Evolutionary conservation across 345 rosid genomes (phyloP), one percentile per base, ranked within the genome.

Genomic region (Geranium rotundifolium): DNA sequence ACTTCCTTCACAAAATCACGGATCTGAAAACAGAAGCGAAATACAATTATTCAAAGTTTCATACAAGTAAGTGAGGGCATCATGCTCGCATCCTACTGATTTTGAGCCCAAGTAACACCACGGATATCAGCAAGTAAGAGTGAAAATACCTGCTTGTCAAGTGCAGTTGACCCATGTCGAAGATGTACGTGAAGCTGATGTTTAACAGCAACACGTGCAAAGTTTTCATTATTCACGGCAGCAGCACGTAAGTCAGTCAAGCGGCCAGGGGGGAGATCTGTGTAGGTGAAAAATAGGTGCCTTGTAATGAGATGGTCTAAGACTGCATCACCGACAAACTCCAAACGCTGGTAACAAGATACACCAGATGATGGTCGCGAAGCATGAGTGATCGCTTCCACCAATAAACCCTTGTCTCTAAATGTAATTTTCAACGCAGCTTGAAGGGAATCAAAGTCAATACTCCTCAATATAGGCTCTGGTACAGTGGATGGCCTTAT

Each of bases 161-260:
- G 88, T 65, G 97, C 99, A 67, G 90, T 90, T 49, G 99, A 93
- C 19, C 97, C 99, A 61, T 93, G 99, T 52, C 96, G 80, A 62
- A 93, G 95, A 73, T 85, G 90, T 67, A 86, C 66, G 70, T 93
- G 97, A 65, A 93, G 89, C 82, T 82, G 85, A 69, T 90, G 99
- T 56, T 90, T 90, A 62, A 93, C 99, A 1, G 97, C 96, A 59
- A 93, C 95, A 59, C 97, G 97, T 18, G 99, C 97, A 64, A 93
- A 93, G 46, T 93, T 93, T 71, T 93, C 99, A 64, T 93, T 93
- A 79, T 93, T 93, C 60, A 93, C 99, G 63, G 99, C 99, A 56
- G 99, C 97, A 70, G 97, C 99, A 65, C 99, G 86, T 66, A 93
- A 80, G 79, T 93, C 99, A 14, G 99, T 93, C 82, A 93, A 78